Conservation (phyloP, 495 filamentous ascomycete genomes). For the Lichina pygmaea region DNA sequence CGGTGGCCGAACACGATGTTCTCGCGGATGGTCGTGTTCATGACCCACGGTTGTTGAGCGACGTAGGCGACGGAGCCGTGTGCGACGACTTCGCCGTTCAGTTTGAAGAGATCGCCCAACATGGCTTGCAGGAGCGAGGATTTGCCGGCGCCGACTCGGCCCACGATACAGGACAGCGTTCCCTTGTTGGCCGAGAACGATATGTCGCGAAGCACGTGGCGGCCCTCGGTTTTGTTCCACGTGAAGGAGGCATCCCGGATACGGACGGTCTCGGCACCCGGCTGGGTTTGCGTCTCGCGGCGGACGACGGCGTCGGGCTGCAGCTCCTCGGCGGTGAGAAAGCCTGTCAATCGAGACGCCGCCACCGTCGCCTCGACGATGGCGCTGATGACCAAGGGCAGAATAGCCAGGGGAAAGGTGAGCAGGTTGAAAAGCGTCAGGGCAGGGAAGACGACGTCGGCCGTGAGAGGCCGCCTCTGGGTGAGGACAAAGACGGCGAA, state of each 20-base stretch:
- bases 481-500: conserved; percentile 87
- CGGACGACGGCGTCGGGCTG: conserved; percentile 56
- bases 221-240: conserved; percentile 58
- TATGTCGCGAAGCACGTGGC: conserved; percentile 42
- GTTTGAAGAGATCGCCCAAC: conserved; percentile 77
- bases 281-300: conserved; percentile 36
- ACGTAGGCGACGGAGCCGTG: conserved; percentile 73
- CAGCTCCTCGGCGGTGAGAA: conserved; percentile 68
- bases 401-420: conserved; percentile 78
- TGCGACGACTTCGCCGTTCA: conserved; percentile 57
- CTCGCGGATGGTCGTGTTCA: conserved; percentile 90
- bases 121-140: conserved; percentile 73
- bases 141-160: conserved; percentile 85
- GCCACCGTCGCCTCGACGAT: conserved; percentile 93
- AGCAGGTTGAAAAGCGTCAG: conserved; percentile 80
- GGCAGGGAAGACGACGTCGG: conserved; percentile 86
- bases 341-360: conserved; percentile 60
- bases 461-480: conserved; percentile 53
- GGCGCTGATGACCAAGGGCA: conserved; percentile 94
- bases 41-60: conserved; percentile 80
- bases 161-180: conserved; percentile 77
- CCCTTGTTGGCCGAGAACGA: conserved; percentile 71
- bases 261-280: conserved; percentile 60
- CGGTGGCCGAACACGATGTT: conserved; percentile 95
- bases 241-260: conserved; percentile 76